These are phyloP conservation scores for Rutidosis leptorrhynchoides DNA, from an alignment of 129 eudicot species.

Conservation along the genomic window DNA sequence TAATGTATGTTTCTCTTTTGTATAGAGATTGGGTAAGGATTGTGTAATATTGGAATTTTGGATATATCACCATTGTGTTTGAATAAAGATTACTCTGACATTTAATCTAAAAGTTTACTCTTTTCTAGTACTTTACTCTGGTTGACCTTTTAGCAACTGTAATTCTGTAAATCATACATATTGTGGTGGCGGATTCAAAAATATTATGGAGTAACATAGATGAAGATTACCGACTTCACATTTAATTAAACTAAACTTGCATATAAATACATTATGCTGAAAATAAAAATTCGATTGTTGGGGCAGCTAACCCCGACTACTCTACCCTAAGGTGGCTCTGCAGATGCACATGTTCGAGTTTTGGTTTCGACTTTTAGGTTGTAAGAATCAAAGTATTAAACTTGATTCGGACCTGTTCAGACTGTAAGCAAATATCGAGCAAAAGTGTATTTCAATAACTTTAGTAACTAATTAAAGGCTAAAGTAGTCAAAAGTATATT, in stretches of 20 bases:
- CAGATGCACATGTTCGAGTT: too few species aligned
- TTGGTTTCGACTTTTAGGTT: too few species aligned
- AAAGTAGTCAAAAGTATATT: background rate
- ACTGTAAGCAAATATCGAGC: background rate
- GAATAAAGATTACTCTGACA: background rate
- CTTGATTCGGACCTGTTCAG: background rate
- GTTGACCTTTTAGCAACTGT: background rate
- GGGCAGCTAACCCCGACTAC: too few species aligned
- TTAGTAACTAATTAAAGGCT: background rate
- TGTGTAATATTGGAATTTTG: conserved; percentile 14
- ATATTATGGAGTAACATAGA: too few species aligned
- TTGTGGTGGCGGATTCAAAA: too few species aligned
- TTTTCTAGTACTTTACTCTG: background rate
- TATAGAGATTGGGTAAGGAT: background rate
- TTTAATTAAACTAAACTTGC: too few species aligned
- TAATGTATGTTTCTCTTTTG: conserved; percentile 6
- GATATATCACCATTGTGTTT: background rate
- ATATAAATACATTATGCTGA: too few species aligned
- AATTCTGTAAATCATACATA: background rate
- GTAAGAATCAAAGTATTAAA: too few species aligned
- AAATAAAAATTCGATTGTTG: too few species aligned
- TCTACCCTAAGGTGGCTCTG: too few species aligned
- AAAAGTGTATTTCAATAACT: background rate
- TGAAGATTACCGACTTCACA: too few species aligned
- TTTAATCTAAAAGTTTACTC: background rate